These are phyloP conservation scores for Penicillium olsonii DNA, from an alignment of 2,329 filamentous ascomycete species.

Conservation along the genomic window DNA sequence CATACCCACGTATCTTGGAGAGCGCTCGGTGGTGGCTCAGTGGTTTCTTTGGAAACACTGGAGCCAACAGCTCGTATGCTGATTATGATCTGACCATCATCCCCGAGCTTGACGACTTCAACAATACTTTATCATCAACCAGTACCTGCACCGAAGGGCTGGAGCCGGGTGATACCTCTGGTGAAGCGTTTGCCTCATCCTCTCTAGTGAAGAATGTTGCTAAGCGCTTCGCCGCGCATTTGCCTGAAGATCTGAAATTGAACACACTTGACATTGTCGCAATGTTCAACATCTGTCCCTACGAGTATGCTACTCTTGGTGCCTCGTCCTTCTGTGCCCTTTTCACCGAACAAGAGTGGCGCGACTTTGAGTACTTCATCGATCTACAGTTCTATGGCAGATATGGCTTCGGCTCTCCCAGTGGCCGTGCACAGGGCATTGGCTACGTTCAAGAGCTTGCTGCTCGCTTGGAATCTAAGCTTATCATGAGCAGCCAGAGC, in stretches of 20 bases:
- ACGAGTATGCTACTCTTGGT: constrained; percentile 54
- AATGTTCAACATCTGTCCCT: constrained; percentile 56
- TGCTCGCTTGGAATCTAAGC: constrained; percentile 48
- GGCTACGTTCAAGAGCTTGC: constrained; percentile 56
- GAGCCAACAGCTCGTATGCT: constrained; percentile 24
- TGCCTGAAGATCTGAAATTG: constrained; percentile 50
- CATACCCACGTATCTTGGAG: constrained; percentile 57
- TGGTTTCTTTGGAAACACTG: constrained; percentile 33
- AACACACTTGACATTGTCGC: constrained; percentile 53
- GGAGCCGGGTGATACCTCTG: constrained; percentile 17
- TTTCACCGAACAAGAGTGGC: constrained; percentile 57
- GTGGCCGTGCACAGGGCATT: constrained; percentile 54
- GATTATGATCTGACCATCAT: constrained; percentile 50
- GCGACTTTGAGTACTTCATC: constrained; percentile 53
- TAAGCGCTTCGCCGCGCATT: constrained; percentile 48
- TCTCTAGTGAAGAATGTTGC: constrained; percentile 49
- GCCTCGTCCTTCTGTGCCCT: constrained; percentile 54
- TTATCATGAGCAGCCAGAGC: constrained; percentile 50
- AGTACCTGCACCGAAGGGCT: constrained; percentile 35
- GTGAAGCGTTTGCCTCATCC: constrained; percentile 42
- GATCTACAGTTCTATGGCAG: constrained; percentile 53
- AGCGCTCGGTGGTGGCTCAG: constrained; percentile 48
- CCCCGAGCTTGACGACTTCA: constrained; percentile 51
- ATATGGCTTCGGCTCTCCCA: constrained; percentile 51
- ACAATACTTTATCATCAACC: constrained; percentile 53